Percentiles rank a stretch among this genome's conserved stretches.
Evolutionary conservation across 169 alveolate species (phyloP).

Genomic region (Eimeria brunetti): DNA sequence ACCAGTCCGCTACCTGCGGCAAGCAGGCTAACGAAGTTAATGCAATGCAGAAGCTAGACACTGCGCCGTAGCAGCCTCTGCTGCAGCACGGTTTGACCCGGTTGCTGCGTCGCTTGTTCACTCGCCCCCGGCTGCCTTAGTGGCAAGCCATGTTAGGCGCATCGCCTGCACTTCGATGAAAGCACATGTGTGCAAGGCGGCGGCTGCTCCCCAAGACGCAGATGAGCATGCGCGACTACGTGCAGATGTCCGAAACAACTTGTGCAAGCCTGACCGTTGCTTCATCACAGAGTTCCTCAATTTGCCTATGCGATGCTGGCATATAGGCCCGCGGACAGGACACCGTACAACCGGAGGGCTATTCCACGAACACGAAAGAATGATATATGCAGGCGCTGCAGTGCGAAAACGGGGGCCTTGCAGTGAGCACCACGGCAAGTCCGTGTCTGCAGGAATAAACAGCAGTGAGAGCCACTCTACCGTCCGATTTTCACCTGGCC

Average conservation of each 20-base stretch:
- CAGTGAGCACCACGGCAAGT: not conserved
- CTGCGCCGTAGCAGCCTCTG: not conserved
- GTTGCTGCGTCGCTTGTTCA: not conserved
- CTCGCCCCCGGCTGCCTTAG: not conserved
- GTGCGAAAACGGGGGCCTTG: too few species aligned
- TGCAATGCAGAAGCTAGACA: not conserved
- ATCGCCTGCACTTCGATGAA: not conserved
- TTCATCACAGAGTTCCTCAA: not conserved
- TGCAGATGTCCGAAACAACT: not conserved
- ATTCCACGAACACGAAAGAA: too few species aligned
- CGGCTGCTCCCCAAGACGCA: not conserved
- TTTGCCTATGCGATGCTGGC: not conserved
- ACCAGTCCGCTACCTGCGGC: not conserved
- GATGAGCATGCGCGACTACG: not conserved
- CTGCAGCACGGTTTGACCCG: not conserved
- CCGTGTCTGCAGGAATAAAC: not conserved
- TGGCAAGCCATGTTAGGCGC: not conserved
- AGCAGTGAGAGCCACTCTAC: not conserved
- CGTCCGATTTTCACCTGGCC: not conserved
- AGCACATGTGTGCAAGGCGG: not conserved
- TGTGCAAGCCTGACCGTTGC: not conserved
- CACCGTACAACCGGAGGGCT: too few species aligned
- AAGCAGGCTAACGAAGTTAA: not conserved
- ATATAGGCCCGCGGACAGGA: too few species aligned
- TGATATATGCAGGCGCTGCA: too few species aligned